phyloP scores from a whole-genome alignment of 2,329 filamentous ascomycete species.

The Macrophomina tecta region DNA sequence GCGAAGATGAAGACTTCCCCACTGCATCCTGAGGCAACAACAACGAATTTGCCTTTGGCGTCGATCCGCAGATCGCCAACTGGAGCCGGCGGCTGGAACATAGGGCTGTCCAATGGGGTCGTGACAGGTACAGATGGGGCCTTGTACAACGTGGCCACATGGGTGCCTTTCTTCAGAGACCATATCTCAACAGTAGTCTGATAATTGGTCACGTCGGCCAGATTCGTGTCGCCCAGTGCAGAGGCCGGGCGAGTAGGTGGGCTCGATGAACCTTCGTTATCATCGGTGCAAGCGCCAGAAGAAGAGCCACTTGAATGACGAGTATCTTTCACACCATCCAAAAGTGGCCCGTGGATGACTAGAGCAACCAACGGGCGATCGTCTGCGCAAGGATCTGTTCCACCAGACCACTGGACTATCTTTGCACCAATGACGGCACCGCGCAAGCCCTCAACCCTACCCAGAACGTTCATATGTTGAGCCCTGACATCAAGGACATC shows the following conservation, averaged over 20 bases:
- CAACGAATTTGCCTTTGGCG: slow-evolving; percentile 73
- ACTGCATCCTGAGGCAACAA: slow-evolving; percentile 79
- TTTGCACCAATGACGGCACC: slow-evolving; percentile 84
- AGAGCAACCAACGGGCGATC: slow-evolving; percentile 78
- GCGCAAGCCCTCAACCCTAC: slow-evolving; percentile 75
- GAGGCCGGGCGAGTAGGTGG: slow-evolving; percentile 45
- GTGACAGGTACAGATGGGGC: slow-evolving; percentile 68
- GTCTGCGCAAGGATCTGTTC: slow-evolving; percentile 58
- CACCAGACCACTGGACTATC: slow-evolving; percentile 72
- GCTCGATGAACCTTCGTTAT: slow-evolving; percentile 44
- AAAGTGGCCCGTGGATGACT: slow-evolving; percentile 77
- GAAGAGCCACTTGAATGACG: slow-evolving; percentile 43
- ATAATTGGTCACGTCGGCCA: slow-evolving; percentile 63
- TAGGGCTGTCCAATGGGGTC: slow-evolving; percentile 62
- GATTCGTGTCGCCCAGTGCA: slow-evolving; percentile 35
- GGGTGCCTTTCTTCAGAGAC: slow-evolving; percentile 76
- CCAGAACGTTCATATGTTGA: slow-evolving; percentile 72
- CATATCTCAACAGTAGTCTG: slow-evolving; percentile 91
- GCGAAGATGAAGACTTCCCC: slow-evolving; percentile 84
- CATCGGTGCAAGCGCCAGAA: slow-evolving; percentile 38
- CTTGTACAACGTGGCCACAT: slow-evolving; percentile 75
- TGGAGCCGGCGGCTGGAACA: slow-evolving; percentile 72
- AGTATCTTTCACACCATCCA: slow-evolving; percentile 54
- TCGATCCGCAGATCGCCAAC: slow-evolving; percentile 76
- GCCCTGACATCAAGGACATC: slow-evolving; percentile 77